Percentiles rank a stretch among this genome's conserved stretches.
These are phyloP conservation scores for Leccinum fallax DNA, from an alignment of 1,284 basidiomycete genomes.

Conservation along the genomic window DNA sequence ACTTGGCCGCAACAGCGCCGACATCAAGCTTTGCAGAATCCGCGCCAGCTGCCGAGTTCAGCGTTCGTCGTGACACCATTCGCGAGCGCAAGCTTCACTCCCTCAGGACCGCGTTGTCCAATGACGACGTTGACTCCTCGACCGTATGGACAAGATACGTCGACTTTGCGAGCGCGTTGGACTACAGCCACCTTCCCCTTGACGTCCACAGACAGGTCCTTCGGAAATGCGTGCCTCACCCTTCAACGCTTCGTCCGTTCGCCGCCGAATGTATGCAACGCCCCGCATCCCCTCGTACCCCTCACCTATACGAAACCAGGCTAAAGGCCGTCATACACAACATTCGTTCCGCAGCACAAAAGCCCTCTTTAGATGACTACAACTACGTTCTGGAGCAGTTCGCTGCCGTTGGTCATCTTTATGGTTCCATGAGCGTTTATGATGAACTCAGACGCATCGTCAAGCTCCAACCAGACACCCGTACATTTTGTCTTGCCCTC, in stretches of 20 bases:
- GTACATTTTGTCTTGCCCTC: constrained; percentile 63
- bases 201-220: constrained; percentile 68
- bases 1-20: constrained; percentile 13
- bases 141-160: constrained; percentile 63
- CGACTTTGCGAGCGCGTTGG: constrained; percentile 52
- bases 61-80: constrained; percentile 8
- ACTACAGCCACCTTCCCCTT: constrained; percentile 52
- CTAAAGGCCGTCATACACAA: constrained; percentile 67
- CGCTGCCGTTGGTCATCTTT: constrained; percentile 66
- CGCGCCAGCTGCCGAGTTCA: constrained; percentile 6
- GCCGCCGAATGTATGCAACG: constrained; percentile 42
- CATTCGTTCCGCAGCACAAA: constrained; percentile 55
- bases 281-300: constrained; percentile 37
- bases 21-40: constrained; percentile 5
- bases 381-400: constrained; percentile 74
- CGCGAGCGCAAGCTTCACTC: constrained; percentile 37
- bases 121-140: constrained; percentile 41
- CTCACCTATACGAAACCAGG: constrained; percentile 61
- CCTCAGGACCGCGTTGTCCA: constrained; percentile 34
- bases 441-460: constrained; percentile 50
- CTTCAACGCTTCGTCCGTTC: constrained; percentile 46
- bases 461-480: constrained; percentile 48
- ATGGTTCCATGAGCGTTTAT: constrained; percentile 60
- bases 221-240: constrained; percentile 57
- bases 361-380: constrained; percentile 64